Conservation (phyloP, 306 rosid genomes). For the Trifolium repens region DNA sequence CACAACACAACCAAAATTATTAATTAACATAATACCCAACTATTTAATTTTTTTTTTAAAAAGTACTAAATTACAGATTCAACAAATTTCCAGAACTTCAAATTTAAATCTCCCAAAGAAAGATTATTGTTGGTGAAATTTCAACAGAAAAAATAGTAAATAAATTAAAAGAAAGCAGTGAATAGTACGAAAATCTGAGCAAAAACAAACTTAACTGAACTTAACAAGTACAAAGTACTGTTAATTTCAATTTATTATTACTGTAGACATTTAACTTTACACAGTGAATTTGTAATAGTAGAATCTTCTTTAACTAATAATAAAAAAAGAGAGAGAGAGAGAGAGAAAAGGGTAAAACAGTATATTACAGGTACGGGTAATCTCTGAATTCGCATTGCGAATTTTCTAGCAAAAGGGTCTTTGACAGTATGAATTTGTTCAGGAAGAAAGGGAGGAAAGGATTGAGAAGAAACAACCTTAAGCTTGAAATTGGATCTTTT, state of each 20-base stretch:
- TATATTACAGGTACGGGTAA: conserved; percentile 58
- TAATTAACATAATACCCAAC: neutral
- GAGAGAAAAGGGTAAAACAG: neutral
- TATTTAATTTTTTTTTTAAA: neutral
- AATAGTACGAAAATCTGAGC: neutral
- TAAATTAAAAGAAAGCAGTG: neutral
- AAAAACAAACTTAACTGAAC: neutral
- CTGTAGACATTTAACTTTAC: neutral
- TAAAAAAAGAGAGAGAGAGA: neutral
- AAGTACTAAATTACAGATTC: neutral
- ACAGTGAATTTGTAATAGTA: neutral
- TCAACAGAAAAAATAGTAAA: neutral
- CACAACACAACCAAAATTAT: neutral
- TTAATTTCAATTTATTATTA: neutral
- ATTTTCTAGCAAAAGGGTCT: conserved; percentile 71
- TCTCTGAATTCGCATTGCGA: conserved; percentile 76
- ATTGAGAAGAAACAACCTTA: conserved; percentile 34
- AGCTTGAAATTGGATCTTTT: conserved; percentile 18
- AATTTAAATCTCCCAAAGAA: neutral
- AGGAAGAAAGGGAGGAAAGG: conserved; percentile 88
- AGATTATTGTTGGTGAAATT: no score
- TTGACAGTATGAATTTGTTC: conserved; percentile 56
- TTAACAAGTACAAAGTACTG: neutral
- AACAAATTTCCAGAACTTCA: conserved; percentile 8
- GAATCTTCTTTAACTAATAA: neutral